A percentile compares a stretch with the other conserved stretches of the same genome.
phyloP scores from a whole-genome alignment of 768 basidiomycete genomes.

The Boletus vermiculosoides region DNA sequence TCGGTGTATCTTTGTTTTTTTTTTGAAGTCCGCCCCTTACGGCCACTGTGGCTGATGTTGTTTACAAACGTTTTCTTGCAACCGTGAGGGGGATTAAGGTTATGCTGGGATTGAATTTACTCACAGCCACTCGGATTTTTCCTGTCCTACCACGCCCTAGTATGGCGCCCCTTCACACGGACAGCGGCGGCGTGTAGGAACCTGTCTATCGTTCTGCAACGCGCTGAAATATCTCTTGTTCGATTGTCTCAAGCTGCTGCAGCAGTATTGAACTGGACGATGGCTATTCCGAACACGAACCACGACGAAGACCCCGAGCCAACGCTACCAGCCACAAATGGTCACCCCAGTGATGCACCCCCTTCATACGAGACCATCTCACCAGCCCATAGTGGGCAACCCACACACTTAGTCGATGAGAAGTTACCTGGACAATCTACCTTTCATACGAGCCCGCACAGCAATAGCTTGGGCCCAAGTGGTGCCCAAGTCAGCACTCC shows the following conservation, averaged over 20 bases:
- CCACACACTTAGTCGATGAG: conserved; percentile 1
- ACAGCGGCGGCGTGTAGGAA: too few species aligned
- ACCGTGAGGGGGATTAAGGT: too few species aligned
- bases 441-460: neutral
- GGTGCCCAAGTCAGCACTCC: neutral
- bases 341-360: conserved; percentile 21
- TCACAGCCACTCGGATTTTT: too few species aligned
- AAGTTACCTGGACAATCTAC: conserved; percentile 2
- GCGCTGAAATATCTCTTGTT: neutral
- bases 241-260: neutral
- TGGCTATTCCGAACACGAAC: conserved; percentile 24
- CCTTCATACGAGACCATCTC: conserved; percentile 28
- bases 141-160: too few species aligned
- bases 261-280: neutral
- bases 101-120: too few species aligned
- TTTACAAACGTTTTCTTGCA: too few species aligned
- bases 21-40: too few species aligned
- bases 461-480: neutral
- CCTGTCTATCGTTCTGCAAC: neutral
- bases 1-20: too few species aligned
- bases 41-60: too few species aligned
- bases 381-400: neutral
- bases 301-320: conserved; percentile 11
- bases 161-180: too few species aligned
- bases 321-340: neutral